phyloP scores from a whole-genome alignment of 495 filamentous ascomycete genomes.

The Penicillium diatomitis region DNA sequence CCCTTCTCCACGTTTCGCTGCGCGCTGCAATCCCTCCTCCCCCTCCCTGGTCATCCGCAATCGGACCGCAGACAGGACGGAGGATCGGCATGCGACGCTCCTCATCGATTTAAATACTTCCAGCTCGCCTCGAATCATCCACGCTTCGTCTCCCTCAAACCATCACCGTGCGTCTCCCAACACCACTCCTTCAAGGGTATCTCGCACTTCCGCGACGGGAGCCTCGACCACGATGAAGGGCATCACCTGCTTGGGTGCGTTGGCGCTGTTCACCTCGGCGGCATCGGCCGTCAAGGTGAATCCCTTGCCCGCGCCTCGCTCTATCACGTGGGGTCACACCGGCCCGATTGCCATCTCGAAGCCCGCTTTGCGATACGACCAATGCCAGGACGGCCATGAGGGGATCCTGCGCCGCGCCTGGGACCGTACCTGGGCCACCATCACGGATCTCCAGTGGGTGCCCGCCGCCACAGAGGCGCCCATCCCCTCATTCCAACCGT shows the following conservation, averaged over 20 bases:
- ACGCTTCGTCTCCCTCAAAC: too few relatives aligned
- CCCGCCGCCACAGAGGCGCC: slow-evolving; percentile 43
- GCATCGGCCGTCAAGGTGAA: slow-evolving; percentile 40
- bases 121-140: too few relatives aligned
- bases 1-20: too few relatives aligned
- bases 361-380: slow-evolving; percentile 14
- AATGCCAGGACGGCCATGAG: slow-evolving; percentile 15
- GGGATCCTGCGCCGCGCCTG: slow-evolving; percentile 31
- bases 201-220: too few relatives aligned
- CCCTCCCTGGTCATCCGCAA: too few relatives aligned
- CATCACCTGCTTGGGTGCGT: slow-evolving; percentile 15
- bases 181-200: too few relatives aligned
- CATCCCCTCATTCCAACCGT: slow-evolving; percentile 34
- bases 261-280: slow-evolving; percentile 18
- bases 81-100: too few relatives aligned
- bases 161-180: too few relatives aligned
- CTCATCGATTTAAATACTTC: too few relatives aligned
- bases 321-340: slow-evolving; percentile 44
- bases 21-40: too few relatives aligned
- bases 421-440: slow-evolving; percentile 39
- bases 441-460: slow-evolving; percentile 41
- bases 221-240: slow-evolving; percentile 19
- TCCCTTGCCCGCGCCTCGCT: slow-evolving; percentile 44
- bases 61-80: too few relatives aligned
- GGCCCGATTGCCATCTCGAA: slow-evolving; percentile 34